A percentile compares a stretch with the other conserved stretches of the same genome.
Conservation (phyloP, 495 filamentous ascomycete genomes). For the Penicillium mononematosum region DNA sequence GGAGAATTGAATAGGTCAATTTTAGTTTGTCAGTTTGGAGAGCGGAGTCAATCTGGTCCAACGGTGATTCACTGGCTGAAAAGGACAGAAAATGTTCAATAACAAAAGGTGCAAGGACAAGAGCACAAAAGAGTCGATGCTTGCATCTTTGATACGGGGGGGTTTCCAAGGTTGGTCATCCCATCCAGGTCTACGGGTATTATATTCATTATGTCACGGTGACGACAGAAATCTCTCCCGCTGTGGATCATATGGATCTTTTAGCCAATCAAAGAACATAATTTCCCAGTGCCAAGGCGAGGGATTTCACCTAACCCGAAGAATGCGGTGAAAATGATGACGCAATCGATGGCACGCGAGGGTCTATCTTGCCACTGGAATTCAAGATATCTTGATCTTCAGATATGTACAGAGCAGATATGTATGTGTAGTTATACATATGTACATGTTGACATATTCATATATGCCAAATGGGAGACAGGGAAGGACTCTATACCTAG, state of each 20-base stretch:
- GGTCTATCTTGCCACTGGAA: slow-evolving; percentile 1
- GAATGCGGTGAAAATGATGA: slow-evolving; percentile 20
- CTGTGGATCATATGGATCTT: background rate
- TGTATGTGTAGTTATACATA: too few relatives aligned
- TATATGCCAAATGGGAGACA: too few relatives aligned
- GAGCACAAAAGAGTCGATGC: background rate
- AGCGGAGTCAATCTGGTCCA: background rate
- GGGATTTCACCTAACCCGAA: background rate
- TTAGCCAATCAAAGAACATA: slow-evolving; percentile 30
- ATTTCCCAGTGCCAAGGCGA: slow-evolving; percentile 7
- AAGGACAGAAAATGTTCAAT: background rate
- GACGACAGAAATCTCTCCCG: slow-evolving; percentile 36
- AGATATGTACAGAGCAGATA: too few relatives aligned
- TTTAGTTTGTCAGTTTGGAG: background rate
- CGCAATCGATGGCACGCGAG: slow-evolving; percentile 12
- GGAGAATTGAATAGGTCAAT: background rate
- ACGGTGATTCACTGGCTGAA: background rate
- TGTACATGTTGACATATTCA: too few relatives aligned
- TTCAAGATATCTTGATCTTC: background rate
- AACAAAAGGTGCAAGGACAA: too few relatives aligned
- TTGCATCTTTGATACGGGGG: slow-evolving; percentile 8
- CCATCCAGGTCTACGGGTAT: background rate
- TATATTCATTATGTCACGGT: slow-evolving; percentile 23
- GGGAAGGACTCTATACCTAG: too few relatives aligned
- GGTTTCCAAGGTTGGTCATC: background rate